phyloP scores from a whole-genome alignment of 371 early-diverging fungal species.

The Lichtheimia ornata region DNA sequence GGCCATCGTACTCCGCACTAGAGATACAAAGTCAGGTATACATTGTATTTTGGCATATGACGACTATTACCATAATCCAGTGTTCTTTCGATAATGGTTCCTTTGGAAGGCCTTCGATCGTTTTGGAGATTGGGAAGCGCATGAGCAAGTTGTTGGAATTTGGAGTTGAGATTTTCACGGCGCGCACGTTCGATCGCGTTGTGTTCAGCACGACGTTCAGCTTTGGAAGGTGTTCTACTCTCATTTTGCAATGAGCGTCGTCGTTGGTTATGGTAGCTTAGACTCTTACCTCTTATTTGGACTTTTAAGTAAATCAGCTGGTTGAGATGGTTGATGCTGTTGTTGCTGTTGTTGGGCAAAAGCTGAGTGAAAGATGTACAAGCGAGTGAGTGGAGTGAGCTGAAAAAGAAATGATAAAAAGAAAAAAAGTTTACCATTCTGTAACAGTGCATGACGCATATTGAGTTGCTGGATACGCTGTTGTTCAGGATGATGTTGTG shows the following conservation, averaged over 20 bases:
- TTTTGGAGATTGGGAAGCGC: conserved; percentile 67
- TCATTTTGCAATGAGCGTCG: not conserved
- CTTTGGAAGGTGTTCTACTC: conserved; percentile 27
- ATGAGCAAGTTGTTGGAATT: conserved; percentile 74
- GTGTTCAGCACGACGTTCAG: conserved; percentile 70
- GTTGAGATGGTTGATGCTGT: not conserved
- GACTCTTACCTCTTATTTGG: not conserved
- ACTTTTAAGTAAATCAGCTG: not conserved
- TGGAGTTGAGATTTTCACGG: conserved; percentile 69
- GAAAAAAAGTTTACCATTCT: not conserved
- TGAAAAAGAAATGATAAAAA: too few relatives aligned
- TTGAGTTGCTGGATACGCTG: not conserved
- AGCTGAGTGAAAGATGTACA: too few relatives aligned
- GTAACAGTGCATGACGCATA: not conserved
- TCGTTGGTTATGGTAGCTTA: not conserved
- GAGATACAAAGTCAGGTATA: not conserved
- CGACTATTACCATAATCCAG: conserved; percentile 44
- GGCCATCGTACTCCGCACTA: conserved; percentile 32
- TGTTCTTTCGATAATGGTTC: conserved; percentile 69
- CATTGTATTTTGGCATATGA: not conserved
- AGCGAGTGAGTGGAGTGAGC: too few relatives aligned
- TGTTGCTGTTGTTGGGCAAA: not conserved
- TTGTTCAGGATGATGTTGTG: not conserved
- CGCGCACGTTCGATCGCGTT: conserved; percentile 78
- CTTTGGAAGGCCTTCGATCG: conserved; percentile 71